Evolutionary conservation across 2,329 filamentous ascomycete species (phyloP).

Genomic region (Venturia nashicola): DNA sequence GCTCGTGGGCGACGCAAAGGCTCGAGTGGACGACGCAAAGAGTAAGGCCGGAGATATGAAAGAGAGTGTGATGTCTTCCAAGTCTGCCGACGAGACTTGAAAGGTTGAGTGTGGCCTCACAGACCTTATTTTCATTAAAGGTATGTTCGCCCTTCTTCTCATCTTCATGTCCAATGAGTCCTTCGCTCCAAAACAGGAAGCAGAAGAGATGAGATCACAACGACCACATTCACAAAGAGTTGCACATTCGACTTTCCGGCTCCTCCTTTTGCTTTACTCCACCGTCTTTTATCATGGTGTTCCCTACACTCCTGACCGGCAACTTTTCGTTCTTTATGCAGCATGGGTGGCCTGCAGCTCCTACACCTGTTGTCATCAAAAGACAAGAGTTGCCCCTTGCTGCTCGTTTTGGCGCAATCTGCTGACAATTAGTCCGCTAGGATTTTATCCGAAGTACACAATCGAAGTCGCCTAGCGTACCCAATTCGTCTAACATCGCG

Average conservation of each 20-base stretch:
- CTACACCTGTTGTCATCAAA: neutral
- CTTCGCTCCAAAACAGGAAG: neutral
- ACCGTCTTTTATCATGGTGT: no score
- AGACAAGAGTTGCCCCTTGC: neutral
- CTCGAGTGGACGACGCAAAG: slow-evolving; percentile 1
- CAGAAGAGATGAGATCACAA: neutral
- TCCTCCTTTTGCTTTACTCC: no score
- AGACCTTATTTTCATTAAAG: neutral
- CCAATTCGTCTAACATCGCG: neutral
- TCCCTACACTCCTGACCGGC: no score
- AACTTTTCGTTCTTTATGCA: neutral
- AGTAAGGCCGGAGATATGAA: neutral
- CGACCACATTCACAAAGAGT: no score
- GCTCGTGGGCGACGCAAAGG: slow-evolving; percentile 5
- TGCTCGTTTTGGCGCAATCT: neutral
- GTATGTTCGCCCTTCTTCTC: neutral
- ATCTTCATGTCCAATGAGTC: neutral
- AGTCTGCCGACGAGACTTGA: neutral
- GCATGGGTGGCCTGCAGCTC: neutral
- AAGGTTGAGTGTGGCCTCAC: neutral
- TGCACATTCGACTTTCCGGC: no score
- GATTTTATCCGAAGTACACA: neutral
- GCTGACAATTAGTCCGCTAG: neutral
- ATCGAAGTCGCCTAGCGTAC: neutral
- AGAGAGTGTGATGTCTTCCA: neutral